Evolutionary conservation across 148 eudicot genomes (phyloP), one percentile per base, ranked within the genome.

Genomic region (Fallopia convolvulus): DNA sequence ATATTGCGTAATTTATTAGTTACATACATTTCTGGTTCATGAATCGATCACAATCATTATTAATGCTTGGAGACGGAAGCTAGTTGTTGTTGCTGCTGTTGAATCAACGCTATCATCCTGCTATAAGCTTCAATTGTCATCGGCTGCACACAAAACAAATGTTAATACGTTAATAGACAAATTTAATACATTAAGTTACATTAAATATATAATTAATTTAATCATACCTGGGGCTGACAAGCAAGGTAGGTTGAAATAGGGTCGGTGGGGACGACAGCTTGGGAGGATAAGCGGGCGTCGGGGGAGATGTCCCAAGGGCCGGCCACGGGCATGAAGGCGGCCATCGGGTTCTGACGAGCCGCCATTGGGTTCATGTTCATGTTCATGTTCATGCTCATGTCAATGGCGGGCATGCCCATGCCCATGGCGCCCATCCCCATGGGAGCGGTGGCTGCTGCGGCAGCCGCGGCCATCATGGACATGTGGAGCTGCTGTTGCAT

Each of bases 41-140:
- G 8, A 15, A 8, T 61, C 4, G 65, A 58, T 58, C 18, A 8
- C 33, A 17, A 17, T 53, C 32, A 58, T 60, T 60, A 14, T 68
- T 17, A 39, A 33, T 68, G 72, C 72, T 75, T 49, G 6, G 78
- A 76, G 56, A 21, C 23, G 10, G 76, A 36, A 48, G 53, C 78
- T 50, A 39, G 10, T 52, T 55, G 81, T 72, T 80, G 80, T 68
- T 26, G 39, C 39, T 87, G 80, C 50, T 94, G 98, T 33, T 90
- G 94, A 74, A 83, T 90, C 81, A 90, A 53, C 2, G 98, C 90
- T 8, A 88, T 91, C 88, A 91, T 83, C 81, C 86, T 89, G 71
- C 76, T 83, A 71, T 91, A 93, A 36, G 91, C 88, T 49, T 93
- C 97, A 91, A 88, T 85, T 1, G 89, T 88, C 87, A 86, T 82